Conservation (phyloP, 257 asterid species). For the Perilla frutescens region DNA sequence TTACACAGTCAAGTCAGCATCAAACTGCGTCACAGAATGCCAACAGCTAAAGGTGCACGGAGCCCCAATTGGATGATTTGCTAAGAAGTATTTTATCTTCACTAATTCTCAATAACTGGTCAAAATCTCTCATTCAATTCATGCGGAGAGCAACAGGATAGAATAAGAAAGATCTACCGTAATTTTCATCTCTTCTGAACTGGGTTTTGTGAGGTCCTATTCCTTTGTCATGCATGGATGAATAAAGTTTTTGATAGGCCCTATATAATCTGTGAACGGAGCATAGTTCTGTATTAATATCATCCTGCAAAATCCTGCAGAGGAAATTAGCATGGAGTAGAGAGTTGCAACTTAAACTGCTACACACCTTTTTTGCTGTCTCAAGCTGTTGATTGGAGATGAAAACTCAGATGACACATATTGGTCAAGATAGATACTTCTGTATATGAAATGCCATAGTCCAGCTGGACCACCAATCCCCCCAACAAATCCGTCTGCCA, state of each 20-base stretch:
- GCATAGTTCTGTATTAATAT: conserved; percentile 14
- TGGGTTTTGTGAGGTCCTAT: conserved; percentile 93
- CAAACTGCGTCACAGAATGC: background rate
- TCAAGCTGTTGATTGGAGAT: conserved; percentile 71
- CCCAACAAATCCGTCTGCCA: conserved; percentile 52
- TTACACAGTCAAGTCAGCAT: background rate
- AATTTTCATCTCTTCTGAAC: conserved; percentile 91
- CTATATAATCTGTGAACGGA: conserved; percentile 67
- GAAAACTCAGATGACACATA: conserved; percentile 94
- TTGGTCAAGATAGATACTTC: conserved; percentile 84
- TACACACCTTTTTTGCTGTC: conserved; percentile 81
- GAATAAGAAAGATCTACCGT: conserved; percentile 55
- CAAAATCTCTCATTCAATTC: conserved; percentile 9
- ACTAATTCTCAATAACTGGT: conserved; percentile 6
- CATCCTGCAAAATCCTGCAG: conserved; percentile 14
- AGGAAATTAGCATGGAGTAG: conserved; percentile 21
- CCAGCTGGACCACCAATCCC: conserved; percentile 96
- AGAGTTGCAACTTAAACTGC: conserved; percentile 25
- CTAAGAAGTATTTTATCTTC: conserved; percentile 1
- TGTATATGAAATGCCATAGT: conserved; percentile 95
- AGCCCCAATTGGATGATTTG: conserved; percentile 3
- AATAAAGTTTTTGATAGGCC: conserved; percentile 81
- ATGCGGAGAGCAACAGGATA: conserved; percentile 17
- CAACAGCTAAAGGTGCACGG: background rate
- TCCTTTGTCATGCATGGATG: conserved; percentile 86